Evolutionary conservation across 2,329 filamentous ascomycete species (phyloP).

Genomic region (Alternaria novae-zelandiae): DNA sequence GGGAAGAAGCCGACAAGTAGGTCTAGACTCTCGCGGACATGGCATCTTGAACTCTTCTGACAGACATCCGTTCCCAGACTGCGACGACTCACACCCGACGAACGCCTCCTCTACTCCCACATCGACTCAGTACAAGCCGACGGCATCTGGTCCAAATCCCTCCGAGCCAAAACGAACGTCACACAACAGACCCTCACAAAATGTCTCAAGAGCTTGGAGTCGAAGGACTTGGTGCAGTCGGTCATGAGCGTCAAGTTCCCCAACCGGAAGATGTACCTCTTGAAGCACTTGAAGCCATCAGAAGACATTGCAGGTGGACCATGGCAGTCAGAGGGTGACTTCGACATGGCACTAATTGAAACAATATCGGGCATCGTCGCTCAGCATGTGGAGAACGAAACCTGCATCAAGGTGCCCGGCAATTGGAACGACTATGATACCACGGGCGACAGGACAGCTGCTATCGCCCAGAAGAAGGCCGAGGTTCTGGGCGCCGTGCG

Average conservation of each 20-base stretch:
- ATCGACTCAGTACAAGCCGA: constrained; percentile 86
- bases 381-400: constrained; percentile 72
- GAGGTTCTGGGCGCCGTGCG: constrained; percentile 33
- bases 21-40: neutral
- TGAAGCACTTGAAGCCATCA: constrained; percentile 80
- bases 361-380: constrained; percentile 76
- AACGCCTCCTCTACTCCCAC: constrained; percentile 84
- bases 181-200: constrained; percentile 83
- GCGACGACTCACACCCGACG: constrained; percentile 64
- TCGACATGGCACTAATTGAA: constrained; percentile 88
- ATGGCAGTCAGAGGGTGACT: constrained; percentile 90
- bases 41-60: constrained; percentile 12
- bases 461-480: constrained; percentile 46
- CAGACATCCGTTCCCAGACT: constrained; percentile 34
- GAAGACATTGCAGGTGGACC: constrained; percentile 92
- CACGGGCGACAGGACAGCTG: constrained; percentile 43
- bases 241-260: constrained; percentile 93
- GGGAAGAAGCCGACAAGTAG: constrained; percentile 47
- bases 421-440: constrained; percentile 49
- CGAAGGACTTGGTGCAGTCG: constrained; percentile 80
- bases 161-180: constrained; percentile 80
- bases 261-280: constrained; percentile 95
- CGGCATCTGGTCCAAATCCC: constrained; percentile 89
- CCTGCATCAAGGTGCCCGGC: constrained; percentile 67
- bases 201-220: constrained; percentile 82